These are phyloP conservation scores for Fusarium fracticaudum DNA, from an alignment of 2,329 filamentous ascomycete genomes.

Conservation along the genomic window DNA sequence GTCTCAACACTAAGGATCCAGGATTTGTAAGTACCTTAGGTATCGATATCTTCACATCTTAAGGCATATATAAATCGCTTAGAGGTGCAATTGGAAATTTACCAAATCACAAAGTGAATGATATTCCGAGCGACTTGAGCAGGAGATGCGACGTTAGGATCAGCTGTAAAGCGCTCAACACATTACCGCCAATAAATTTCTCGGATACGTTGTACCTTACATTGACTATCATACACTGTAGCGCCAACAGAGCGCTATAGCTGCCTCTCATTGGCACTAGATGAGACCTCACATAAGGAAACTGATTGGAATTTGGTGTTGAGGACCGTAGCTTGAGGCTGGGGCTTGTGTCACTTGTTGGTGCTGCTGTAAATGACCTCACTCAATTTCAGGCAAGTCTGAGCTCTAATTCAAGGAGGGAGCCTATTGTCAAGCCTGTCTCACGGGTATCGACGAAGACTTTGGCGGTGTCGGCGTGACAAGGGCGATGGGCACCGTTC, in stretches of 20 bases:
- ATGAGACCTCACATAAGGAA: no score
- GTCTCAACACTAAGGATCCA: no score
- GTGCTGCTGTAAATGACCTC: background rate
- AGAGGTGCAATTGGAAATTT: no score
- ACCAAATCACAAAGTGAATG: no score
- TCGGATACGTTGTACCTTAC: no score
- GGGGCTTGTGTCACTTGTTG: background rate
- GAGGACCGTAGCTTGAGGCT: background rate
- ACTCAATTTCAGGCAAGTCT: background rate
- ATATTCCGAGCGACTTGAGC: no score
- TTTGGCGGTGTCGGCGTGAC: background rate
- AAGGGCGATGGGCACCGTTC: rapidly evolving
- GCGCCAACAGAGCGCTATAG: no score
- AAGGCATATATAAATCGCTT: rapidly evolving
- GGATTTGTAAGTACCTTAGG: rapidly evolving
- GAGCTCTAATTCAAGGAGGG: rapidly evolving
- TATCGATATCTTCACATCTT: no score
- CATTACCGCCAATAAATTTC: no score
- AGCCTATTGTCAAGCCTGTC: rapidly evolving
- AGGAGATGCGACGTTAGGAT: no score
- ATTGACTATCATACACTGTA: no score
- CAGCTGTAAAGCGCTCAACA: no score
- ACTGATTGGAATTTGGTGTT: rapidly evolving
- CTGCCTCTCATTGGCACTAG: rapidly evolving
- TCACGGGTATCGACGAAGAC: background rate